phyloP scores from a whole-genome alignment of 306 rosid species.

The Cicer yamashitae region DNA sequence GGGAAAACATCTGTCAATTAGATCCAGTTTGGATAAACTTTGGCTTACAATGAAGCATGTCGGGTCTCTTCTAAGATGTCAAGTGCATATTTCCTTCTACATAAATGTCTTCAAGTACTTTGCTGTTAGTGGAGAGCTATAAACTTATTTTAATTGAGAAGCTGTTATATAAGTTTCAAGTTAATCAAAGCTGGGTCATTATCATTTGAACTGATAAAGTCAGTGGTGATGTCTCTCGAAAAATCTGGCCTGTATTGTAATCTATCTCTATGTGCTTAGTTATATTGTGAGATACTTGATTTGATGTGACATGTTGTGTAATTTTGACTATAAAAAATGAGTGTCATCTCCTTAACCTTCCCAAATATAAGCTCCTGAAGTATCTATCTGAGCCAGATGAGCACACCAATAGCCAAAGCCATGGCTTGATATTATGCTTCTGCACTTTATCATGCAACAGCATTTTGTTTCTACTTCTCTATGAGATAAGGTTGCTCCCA shows the following conservation, averaged over 20 bases:
- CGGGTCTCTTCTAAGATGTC: not conserved
- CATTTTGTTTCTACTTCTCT: not conserved
- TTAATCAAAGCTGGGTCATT: not conserved
- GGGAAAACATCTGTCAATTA: not conserved
- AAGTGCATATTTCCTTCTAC: not conserved
- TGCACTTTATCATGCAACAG: slow-evolving; percentile 2
- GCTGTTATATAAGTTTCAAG: slow-evolving; percentile 4
- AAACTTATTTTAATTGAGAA: not conserved
- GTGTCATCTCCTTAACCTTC: not conserved
- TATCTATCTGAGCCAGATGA: not conserved
- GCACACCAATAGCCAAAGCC: not conserved
- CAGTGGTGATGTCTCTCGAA: not conserved
- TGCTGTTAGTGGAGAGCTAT: slow-evolving; percentile 1
- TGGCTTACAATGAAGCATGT: slow-evolving; percentile 1
- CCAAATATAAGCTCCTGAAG: slow-evolving; percentile 7
- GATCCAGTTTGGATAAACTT: slow-evolving; percentile 7
- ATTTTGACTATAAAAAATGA: slow-evolving; percentile 6
- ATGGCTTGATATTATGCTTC: not conserved
- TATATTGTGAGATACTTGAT: slow-evolving; percentile 7
- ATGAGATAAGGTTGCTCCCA: not conserved
- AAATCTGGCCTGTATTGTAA: not conserved
- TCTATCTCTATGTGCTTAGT: not conserved
- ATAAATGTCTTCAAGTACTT: not conserved
- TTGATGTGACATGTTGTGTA: slow-evolving; percentile 10
- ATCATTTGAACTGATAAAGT: slow-evolving; percentile 1